Conservation (phyloP, 805 yeast species). For the Phaffomyces antillensis region DNA sequence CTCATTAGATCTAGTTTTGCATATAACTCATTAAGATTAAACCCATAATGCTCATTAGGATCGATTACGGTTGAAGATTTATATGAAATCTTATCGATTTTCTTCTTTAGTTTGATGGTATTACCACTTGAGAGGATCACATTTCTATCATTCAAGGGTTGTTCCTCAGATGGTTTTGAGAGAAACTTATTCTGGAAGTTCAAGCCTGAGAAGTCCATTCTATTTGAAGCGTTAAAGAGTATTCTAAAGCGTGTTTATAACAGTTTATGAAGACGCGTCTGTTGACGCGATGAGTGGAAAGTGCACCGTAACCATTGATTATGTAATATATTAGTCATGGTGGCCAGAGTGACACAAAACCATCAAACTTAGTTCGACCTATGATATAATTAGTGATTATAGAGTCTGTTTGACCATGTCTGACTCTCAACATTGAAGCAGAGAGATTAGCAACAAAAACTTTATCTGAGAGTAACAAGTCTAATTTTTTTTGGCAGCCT, state of each 20-base stretch:
- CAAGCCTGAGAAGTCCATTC: not conserved
- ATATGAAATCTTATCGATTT: not conserved
- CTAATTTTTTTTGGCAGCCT: not conserved
- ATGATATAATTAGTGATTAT: too few species aligned
- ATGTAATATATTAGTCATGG: too few species aligned
- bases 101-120: slow-evolving; percentile 10
- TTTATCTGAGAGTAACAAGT: not conserved
- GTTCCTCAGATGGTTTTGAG: not conserved
- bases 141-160: slow-evolving; percentile 7
- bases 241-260: too few species aligned
- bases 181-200: slow-evolving; percentile 17
- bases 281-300: too few species aligned
- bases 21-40: slow-evolving; percentile 30
- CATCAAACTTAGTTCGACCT: too few species aligned
- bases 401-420: too few species aligned
- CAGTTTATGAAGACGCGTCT: too few species aligned
- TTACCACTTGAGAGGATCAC: slow-evolving; percentile 16
- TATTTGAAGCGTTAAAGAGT: too few species aligned
- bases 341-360: too few species aligned
- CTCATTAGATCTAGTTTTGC: slow-evolving; percentile 25
- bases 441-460: not conserved
- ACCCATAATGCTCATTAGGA: slow-evolving; percentile 25
- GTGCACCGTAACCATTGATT: too few species aligned
- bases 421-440: too few species aligned
- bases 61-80: not conserved